These are phyloP conservation scores for Scortechinia acanthostroma DNA, from an alignment of 2,329 filamentous ascomycete genomes.

Conservation along the genomic window DNA sequence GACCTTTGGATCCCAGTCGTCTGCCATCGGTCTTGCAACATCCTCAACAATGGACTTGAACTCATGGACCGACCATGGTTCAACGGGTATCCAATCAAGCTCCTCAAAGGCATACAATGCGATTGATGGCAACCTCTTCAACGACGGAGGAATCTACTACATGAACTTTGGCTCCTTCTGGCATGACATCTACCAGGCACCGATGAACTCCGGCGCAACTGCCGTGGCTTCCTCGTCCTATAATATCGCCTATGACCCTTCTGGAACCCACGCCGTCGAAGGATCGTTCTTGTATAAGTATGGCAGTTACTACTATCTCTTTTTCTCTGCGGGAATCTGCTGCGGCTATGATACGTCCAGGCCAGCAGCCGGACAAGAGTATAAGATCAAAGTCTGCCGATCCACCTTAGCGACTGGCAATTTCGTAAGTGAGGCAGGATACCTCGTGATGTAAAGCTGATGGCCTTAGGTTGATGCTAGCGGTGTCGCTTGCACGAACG, in stretches of 20 bases:
- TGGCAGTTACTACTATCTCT: constrained; percentile 54
- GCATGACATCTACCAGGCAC: constrained; percentile 53
- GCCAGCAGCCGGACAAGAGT: constrained; percentile 51
- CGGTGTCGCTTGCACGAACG: constrained; percentile 40
- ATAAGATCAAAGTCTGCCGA: constrained; percentile 60
- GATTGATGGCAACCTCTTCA: constrained; percentile 49
- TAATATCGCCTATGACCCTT: constrained; percentile 44
- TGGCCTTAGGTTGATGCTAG: constrained; percentile 31
- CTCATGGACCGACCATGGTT: constrained; percentile 51
- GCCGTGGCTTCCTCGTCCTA: constrained; percentile 18
- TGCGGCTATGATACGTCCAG: constrained; percentile 44
- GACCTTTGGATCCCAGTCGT: constrained; percentile 50
- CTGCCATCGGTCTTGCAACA: constrained; percentile 48
- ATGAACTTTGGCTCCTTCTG: constrained; percentile 66
- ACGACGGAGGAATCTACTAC: constrained; percentile 29
- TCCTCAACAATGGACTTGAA: constrained; percentile 37
- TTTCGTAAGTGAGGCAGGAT: constrained; percentile 32
- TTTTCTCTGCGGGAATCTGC: constrained; percentile 53
- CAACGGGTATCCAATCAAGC: constrained; percentile 38
- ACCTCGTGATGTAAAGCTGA: not conserved
- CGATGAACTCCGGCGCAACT: constrained; percentile 28
- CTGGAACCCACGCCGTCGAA: constrained; percentile 43
- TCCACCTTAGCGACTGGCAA: constrained; percentile 37
- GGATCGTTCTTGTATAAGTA: constrained; percentile 46
- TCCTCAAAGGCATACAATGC: constrained; percentile 41